Percentiles rank a stretch among this genome's conserved stretches.
phyloP scores from a whole-genome alignment of 176 grass and related monocot genomes.

The Eragrostis nindensis region DNA sequence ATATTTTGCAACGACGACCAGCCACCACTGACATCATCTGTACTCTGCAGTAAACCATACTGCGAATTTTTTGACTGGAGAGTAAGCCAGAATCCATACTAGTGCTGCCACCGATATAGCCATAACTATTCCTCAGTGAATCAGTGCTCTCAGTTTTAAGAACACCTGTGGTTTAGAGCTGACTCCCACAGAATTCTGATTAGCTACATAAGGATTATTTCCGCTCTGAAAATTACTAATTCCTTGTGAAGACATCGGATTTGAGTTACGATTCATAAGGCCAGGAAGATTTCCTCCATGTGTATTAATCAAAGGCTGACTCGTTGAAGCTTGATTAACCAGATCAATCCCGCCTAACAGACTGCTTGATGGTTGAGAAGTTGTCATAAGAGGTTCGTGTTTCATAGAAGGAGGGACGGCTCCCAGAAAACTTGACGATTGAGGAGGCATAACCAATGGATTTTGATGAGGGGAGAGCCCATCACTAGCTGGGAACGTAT shows the following conservation, averaged over 20 bases:
- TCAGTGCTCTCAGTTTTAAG: slow-evolving; percentile 55
- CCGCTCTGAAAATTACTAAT: slow-evolving; percentile 58
- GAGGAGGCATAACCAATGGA: slow-evolving; percentile 54
- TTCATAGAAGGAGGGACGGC: slow-evolving; percentile 59
- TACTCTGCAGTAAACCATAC: slow-evolving; percentile 57
- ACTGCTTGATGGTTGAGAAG: slow-evolving; percentile 54
- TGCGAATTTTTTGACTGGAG: slow-evolving; percentile 67
- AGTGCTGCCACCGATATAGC: slow-evolving; percentile 41
- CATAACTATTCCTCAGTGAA: slow-evolving; percentile 52
- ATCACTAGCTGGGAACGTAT: slow-evolving; percentile 57
- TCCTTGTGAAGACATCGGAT: slow-evolving; percentile 49
- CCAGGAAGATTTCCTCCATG: slow-evolving; percentile 48
- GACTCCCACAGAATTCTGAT: slow-evolving; percentile 50
- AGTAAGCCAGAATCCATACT: slow-evolving; percentile 61
- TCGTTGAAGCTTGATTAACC: slow-evolving; percentile 63
- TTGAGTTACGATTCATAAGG: slow-evolving; percentile 50
- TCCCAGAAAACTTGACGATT: slow-evolving; percentile 53
- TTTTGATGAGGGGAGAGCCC: slow-evolving; percentile 63
- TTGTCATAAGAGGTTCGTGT: slow-evolving; percentile 49
- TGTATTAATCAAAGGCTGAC: slow-evolving; percentile 48
- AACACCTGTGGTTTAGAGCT: slow-evolving; percentile 47
- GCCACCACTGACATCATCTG: slow-evolving; percentile 55
- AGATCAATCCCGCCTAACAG: slow-evolving; percentile 59
- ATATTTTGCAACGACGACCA: slow-evolving; percentile 49
- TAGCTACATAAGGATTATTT: slow-evolving; percentile 45